A percentile compares a stretch with the other conserved stretches of the same genome.
Evolutionary conservation across 805 yeast species (phyloP).

Genomic region (Scheffersomyces ergatensis): DNA sequence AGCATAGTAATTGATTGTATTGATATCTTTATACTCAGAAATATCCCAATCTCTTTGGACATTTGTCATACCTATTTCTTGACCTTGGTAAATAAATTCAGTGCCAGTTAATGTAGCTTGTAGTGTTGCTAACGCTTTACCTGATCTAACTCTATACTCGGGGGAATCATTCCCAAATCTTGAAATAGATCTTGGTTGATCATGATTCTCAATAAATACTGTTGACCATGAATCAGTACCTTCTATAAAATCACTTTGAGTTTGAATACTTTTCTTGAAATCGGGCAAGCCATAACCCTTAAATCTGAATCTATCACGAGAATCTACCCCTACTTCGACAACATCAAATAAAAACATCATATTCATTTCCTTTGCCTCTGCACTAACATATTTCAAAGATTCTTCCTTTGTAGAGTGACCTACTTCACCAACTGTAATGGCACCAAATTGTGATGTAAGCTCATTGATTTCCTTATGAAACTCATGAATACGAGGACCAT

Average conservation of each 20-base stretch:
- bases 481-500: slow-evolving; percentile 59
- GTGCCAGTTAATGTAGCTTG: slow-evolving; percentile 52
- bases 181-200: slow-evolving; percentile 53
- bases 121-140: slow-evolving; percentile 48
- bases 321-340: slow-evolving; percentile 36
- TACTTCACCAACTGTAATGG: slow-evolving; percentile 59
- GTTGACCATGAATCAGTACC: slow-evolving; percentile 59
- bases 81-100: slow-evolving; percentile 58
- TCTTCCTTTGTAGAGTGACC: slow-evolving; percentile 42
- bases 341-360: slow-evolving; percentile 35
- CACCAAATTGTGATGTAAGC: slow-evolving; percentile 44
- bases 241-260: slow-evolving; percentile 36
- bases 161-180: slow-evolving; percentile 47
- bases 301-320: slow-evolving; percentile 32
- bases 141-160: slow-evolving; percentile 32
- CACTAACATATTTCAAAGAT: slow-evolving; percentile 42
- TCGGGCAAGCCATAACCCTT: slow-evolving; percentile 32
- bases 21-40: slow-evolving; percentile 50
- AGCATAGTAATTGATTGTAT: slow-evolving; percentile 41
- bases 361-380: slow-evolving; percentile 33
- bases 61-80: slow-evolving; percentile 57
- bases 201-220: slow-evolving; percentile 56
- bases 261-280: slow-evolving; percentile 38
- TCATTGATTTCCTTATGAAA: slow-evolving; percentile 51
- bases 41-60: slow-evolving; percentile 45